Conservation (phyloP, 306 rosid species). For the Hippophae tibetana region DNA sequence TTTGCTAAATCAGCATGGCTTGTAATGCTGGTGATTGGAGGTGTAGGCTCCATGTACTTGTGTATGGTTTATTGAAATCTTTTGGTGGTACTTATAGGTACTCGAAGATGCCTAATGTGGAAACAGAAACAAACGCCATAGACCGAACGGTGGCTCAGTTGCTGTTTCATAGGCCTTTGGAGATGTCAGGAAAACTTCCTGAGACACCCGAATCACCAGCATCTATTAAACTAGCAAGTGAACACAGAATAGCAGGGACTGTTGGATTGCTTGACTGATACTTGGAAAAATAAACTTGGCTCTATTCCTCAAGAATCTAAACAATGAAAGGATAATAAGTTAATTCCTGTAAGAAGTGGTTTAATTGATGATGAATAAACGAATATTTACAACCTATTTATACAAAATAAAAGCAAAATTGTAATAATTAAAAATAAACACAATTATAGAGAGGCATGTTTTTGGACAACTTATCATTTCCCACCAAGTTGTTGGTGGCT, state of each 20-base stretch:
- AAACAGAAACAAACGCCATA: constrained; percentile 79
- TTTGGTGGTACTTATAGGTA: constrained; percentile 23
- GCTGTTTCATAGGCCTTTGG: constrained; percentile 72
- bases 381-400: too few species aligned
- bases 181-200: constrained; percentile 34
- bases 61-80: constrained; percentile 15
- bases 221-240: constrained; percentile 33
- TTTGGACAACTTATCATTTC: too few species aligned
- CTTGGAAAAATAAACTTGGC: constrained; percentile 25
- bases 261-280: constrained; percentile 30
- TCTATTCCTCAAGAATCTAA: constrained; percentile 33
- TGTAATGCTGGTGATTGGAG: not conserved
- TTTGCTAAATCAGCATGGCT: too few species aligned
- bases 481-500: too few species aligned
- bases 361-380: too few species aligned
- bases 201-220: constrained; percentile 39
- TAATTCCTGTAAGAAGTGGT: too few species aligned
- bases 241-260: constrained; percentile 25
- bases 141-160: constrained; percentile 88
- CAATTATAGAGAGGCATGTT: too few species aligned
- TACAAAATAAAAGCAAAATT: too few species aligned
- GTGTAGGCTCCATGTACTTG: not conserved
- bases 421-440: too few species aligned
- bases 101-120: constrained; percentile 43
- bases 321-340: constrained; percentile 23